Percentiles rank a stretch among this genome's conserved stretches.
Evolutionary conservation across 768 basidiomycete genomes (phyloP).

Genomic region (Xerocomellus intermedius): DNA sequence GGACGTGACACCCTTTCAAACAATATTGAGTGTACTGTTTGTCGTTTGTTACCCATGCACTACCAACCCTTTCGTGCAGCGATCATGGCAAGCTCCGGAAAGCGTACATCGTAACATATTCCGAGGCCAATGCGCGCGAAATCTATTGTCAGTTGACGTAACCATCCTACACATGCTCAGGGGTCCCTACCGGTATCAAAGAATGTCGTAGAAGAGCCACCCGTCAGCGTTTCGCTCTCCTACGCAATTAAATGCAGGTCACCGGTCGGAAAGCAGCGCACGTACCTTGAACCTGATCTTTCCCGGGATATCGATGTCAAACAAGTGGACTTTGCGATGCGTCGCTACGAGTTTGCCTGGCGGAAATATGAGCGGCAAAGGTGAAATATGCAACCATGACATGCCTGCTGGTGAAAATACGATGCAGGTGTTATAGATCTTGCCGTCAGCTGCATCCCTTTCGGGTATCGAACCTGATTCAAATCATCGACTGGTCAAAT

Average conservation of each 20-base stretch:
- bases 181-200: slow-evolving; percentile 77
- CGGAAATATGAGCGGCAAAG: background rate
- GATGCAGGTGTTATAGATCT: slow-evolving; percentile 90
- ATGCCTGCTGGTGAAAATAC: slow-evolving; percentile 81
- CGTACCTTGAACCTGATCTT: slow-evolving; percentile 84
- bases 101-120: slow-evolving; percentile 94
- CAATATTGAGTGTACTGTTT: background rate
- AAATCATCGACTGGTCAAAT: background rate
- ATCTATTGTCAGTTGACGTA: slow-evolving; percentile 42
- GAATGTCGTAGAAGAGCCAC: slow-evolving; percentile 67
- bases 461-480: slow-evolving; percentile 91
- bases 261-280: background rate
- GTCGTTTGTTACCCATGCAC: background rate
- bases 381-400: background rate
- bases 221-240: slow-evolving; percentile 88
- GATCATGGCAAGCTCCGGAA: slow-evolving; percentile 92
- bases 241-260: slow-evolving; percentile 31
- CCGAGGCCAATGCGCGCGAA: slow-evolving; percentile 97
- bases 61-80: slow-evolving; percentile 75
- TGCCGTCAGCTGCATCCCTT: slow-evolving; percentile 55
- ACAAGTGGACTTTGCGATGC: slow-evolving; percentile 94
- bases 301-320: slow-evolving; percentile 96
- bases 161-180: background rate
- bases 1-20: slow-evolving; percentile 70
- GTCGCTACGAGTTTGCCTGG: slow-evolving; percentile 82